These are phyloP conservation scores for Alternaria sp. DNA, from an alignment of 2,329 filamentous ascomycete species.

Conservation along the genomic window DNA sequence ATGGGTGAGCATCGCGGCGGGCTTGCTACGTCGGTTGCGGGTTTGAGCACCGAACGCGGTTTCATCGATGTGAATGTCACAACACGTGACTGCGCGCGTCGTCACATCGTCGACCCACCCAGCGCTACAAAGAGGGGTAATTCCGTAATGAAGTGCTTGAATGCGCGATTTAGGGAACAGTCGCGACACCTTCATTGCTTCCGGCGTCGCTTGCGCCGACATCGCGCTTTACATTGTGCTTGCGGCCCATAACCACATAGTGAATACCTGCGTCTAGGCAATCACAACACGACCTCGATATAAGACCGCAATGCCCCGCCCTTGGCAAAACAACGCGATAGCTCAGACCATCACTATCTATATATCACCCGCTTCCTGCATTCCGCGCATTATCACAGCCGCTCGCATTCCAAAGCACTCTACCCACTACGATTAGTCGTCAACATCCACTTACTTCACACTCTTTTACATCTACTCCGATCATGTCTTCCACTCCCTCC, in stretches of 20 bases:
- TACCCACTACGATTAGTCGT: neutral
- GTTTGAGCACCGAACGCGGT: neutral
- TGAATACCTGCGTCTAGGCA: neutral
- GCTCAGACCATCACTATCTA: neutral
- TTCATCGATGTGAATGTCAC: neutral
- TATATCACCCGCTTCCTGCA: neutral
- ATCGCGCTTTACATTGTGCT: neutral
- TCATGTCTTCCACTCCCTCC: neutral
- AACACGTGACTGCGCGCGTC: neutral
- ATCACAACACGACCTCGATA: neutral
- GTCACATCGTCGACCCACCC: neutral
- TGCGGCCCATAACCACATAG: neutral
- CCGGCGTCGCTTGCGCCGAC: neutral
- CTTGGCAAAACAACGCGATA: neutral
- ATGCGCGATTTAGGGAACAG: neutral
- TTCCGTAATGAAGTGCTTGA: accelerated
- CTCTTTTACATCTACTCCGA: too few species aligned
- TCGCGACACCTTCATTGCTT: too few species aligned
- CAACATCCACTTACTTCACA: neutral
- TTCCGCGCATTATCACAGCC: neutral
- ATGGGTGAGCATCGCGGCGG: too few species aligned
- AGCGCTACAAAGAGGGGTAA: neutral
- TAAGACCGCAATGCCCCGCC: neutral
- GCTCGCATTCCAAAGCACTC: neutral
- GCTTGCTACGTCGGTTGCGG: neutral